These are phyloP conservation scores for Hypoxylon crocopeplum DNA, from an alignment of 495 filamentous ascomycete genomes.

Conservation along the genomic window DNA sequence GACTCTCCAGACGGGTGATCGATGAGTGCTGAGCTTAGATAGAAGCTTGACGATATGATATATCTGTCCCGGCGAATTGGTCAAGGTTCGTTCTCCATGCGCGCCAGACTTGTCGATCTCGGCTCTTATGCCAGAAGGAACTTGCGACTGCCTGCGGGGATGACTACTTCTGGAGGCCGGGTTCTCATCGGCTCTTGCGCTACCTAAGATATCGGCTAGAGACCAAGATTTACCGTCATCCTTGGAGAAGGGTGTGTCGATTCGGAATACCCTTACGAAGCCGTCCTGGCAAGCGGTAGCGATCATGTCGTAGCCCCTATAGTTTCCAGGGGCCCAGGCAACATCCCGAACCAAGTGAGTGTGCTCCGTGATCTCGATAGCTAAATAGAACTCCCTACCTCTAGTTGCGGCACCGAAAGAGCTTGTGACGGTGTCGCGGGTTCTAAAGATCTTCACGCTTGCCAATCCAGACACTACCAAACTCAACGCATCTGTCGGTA, in stretches of 20 bases:
- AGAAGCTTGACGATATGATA: slow-evolving; percentile 55
- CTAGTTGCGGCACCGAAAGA: slow-evolving; percentile 56
- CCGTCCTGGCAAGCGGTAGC: slow-evolving; percentile 94
- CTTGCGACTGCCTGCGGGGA: slow-evolving; percentile 35
- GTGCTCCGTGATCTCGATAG: slow-evolving; percentile 74
- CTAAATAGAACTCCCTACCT: slow-evolving; percentile 74
- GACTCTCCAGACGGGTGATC: slow-evolving; percentile 66
- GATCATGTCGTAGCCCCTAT: slow-evolving; percentile 84
- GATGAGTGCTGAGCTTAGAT: slow-evolving; percentile 60
- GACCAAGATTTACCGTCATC: slow-evolving; percentile 44
- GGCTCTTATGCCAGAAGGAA: slow-evolving; percentile 62
- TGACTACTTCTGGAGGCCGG: slow-evolving; percentile 17
- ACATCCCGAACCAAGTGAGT: slow-evolving; percentile 84
- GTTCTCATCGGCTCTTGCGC: slow-evolving; percentile 31
- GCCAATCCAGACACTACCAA: slow-evolving; percentile 87
- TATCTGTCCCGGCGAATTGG: slow-evolving; percentile 52
- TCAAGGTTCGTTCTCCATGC: slow-evolving; percentile 41
- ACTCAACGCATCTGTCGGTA: slow-evolving; percentile 73
- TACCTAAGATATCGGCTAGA: slow-evolving; percentile 36
- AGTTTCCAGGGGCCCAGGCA: slow-evolving; percentile 89
- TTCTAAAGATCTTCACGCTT: slow-evolving; percentile 79
- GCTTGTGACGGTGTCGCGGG: slow-evolving; percentile 63
- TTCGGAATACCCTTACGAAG: slow-evolving; percentile 80
- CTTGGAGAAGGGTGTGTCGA: slow-evolving; percentile 63
- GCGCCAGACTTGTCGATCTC: slow-evolving; percentile 61